phyloP scores from a whole-genome alignment of 345 rosid genomes.

The Rubroshorea leprosula region DNA sequence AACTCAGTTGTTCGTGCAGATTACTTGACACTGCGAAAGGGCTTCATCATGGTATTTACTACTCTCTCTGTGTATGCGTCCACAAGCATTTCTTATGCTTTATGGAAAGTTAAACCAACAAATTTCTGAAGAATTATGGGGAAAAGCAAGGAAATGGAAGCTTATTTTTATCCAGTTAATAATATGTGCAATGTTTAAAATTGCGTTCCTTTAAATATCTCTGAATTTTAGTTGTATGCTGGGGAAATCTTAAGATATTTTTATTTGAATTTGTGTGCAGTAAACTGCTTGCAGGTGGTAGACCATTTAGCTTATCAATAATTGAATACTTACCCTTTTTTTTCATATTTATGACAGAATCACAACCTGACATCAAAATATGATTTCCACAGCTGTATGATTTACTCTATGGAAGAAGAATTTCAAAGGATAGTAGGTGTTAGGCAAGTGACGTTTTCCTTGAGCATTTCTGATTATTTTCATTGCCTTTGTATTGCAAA shows the following conservation, averaged over 20 bases:
- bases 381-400: conserved; percentile 95
- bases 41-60: conserved; percentile 74
- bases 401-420: conserved; percentile 98
- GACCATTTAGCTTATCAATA: too few relatives aligned
- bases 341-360: conserved; percentile 48
- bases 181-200: too few relatives aligned
- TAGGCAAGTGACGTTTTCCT: conserved; percentile 42
- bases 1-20: conserved; percentile 79
- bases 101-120: too few relatives aligned
- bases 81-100: too few relatives aligned
- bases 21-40: conserved; percentile 82
- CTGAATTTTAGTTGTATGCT: neutral
- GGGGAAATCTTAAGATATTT: neutral
- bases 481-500: neutral
- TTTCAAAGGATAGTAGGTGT: conserved; percentile 92
- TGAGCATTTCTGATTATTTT: conserved; percentile 6
- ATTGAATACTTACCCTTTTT: conserved; percentile 16
- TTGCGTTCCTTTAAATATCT: neutral
- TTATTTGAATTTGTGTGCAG: conserved; percentile 1
- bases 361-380: conserved; percentile 65
- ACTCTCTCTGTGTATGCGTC: too few relatives aligned
- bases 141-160: too few relatives aligned
- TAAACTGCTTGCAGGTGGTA: neutral
- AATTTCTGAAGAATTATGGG: too few relatives aligned
- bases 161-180: too few relatives aligned